Conservation (phyloP, 345 rosid genomes). For the Anacardium occidentale region DNA sequence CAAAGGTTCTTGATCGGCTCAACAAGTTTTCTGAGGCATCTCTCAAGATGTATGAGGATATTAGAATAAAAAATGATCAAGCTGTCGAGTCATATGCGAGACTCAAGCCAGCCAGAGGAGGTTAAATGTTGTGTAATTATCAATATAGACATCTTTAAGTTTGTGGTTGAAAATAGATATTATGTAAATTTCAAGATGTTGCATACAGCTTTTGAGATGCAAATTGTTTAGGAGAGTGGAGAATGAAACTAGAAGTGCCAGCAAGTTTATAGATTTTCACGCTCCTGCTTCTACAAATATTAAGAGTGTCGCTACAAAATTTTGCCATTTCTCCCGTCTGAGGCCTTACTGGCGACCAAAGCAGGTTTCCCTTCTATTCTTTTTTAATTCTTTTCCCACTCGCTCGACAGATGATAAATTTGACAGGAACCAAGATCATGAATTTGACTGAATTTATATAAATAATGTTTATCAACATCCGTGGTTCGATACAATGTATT, state of each 20-base stretch:
- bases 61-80: constrained; percentile 60
- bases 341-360: no score
- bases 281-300: background rate
- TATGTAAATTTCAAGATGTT: constrained; percentile 19
- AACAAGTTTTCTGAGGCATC: constrained; percentile 84
- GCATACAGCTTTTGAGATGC: constrained; percentile 11
- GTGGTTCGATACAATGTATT: background rate
- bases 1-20: constrained; percentile 72
- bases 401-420: no score
- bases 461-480: no score
- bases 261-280: background rate
- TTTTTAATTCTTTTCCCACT: no score
- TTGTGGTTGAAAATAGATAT: constrained; percentile 14
- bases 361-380: no score
- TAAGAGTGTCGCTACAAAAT: no score
- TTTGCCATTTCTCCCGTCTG: background rate
- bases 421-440: no score
- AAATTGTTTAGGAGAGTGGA: background rate
- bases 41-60: constrained; percentile 85
- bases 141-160: constrained; percentile 10
- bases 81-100: constrained; percentile 60
- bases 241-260: constrained; percentile 2
- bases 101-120: constrained; percentile 43
- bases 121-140: constrained; percentile 25
- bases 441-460: no score